A percentile compares a stretch with the other conserved stretches of the same genome.
These are phyloP conservation scores for Euphrasia confusa DNA, from an alignment of 257 asterid genomes.

Conservation along the genomic window DNA sequence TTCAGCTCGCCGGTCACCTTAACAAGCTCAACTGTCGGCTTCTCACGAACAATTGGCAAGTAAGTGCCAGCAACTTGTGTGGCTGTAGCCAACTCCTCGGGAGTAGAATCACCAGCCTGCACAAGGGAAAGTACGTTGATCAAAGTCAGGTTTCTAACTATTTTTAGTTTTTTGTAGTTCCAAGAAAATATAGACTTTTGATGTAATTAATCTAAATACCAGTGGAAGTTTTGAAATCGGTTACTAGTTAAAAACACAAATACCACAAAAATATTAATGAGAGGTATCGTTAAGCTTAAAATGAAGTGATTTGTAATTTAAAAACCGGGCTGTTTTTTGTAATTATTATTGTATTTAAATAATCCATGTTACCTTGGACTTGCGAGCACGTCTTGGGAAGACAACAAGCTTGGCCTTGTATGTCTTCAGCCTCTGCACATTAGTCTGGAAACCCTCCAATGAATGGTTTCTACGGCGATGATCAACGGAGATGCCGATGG, in stretches of 20 bases:
- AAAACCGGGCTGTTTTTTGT: too few species aligned
- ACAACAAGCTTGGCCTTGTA: not conserved
- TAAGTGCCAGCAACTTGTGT: not conserved
- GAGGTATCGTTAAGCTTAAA: too few species aligned
- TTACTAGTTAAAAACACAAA: too few species aligned
- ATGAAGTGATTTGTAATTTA: too few species aligned
- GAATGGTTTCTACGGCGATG: not conserved
- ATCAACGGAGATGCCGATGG: not conserved
- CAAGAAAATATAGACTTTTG: too few species aligned
- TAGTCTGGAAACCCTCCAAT: not conserved
- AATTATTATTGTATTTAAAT: too few species aligned
- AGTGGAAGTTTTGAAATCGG: too few species aligned
- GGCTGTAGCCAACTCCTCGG: not conserved
- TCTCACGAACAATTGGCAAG: not conserved
- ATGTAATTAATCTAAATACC: too few species aligned
- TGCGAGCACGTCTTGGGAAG: slow-evolving; percentile 1
- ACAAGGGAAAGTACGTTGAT: not conserved
- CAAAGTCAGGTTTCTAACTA: too few species aligned
- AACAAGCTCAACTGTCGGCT: not conserved
- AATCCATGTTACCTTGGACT: not conserved
- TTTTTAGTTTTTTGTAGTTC: too few species aligned
- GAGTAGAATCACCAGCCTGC: not conserved
- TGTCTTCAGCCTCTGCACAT: slow-evolving; percentile 1
- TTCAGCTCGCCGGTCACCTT: not conserved
- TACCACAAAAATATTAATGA: too few species aligned